phyloP scores from a whole-genome alignment of 176 grass and related monocot genomes.

The Hyparrhenia diplandra region DNA sequence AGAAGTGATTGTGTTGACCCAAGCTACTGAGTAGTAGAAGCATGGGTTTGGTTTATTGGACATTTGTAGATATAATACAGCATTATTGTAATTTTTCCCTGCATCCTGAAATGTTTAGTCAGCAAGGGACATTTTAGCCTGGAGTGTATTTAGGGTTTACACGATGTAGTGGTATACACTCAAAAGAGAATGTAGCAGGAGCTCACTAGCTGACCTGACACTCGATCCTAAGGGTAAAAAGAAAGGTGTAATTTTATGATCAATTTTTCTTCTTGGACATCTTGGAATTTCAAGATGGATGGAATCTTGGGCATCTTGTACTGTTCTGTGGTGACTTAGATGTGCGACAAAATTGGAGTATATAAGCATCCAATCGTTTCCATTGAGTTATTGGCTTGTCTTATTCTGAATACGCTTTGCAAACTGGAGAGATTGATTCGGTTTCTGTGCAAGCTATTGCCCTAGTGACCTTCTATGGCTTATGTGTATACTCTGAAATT shows the following conservation, averaged over 20 bases:
- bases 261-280: neutral
- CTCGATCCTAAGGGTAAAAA: neutral
- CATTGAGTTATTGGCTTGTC: neutral
- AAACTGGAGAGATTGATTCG: no score
- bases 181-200: neutral
- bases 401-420: neutral
- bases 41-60: neutral
- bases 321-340: neutral
- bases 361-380: no score
- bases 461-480: no score
- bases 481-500: no score
- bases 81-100: neutral
- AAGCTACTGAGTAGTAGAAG: slow-evolving; percentile 18
- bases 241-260: neutral
- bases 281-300: neutral
- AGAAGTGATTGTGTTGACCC: neutral
- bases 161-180: neutral
- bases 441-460: no score
- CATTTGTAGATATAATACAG: neutral
- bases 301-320: neutral
- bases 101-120: neutral
- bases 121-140: neutral
- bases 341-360: neutral
- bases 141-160: neutral
- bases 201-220: slow-evolving; percentile 1